A percentile compares a stretch with the other conserved stretches of the same genome.
Evolutionary conservation across 139 green algal species (phyloP).

Genomic region (Coelastrella sp.): DNA sequence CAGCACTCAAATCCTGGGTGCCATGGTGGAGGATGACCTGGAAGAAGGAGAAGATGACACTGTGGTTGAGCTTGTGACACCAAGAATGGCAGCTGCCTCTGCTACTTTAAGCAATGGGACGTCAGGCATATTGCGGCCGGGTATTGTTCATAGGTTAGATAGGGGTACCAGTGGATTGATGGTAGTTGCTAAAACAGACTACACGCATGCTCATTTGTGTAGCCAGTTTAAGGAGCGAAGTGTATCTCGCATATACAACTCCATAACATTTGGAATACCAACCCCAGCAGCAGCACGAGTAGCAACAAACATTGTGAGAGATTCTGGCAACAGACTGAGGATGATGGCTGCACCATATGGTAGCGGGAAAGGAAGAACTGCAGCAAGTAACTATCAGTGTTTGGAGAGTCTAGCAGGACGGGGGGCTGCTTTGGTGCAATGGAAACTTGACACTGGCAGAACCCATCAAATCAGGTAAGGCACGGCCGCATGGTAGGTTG

Average conservation of each 20-base stretch:
- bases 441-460: conserved; percentile 93
- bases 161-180: conserved; percentile 93
- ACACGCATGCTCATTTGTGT: conserved; percentile 59
- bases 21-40: conserved; percentile 1
- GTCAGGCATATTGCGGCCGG: conserved; percentile 78
- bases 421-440: conserved; percentile 85
- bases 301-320: conserved; percentile 78
- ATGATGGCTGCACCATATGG: conserved; percentile 78
- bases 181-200: conserved; percentile 91
- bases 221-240: conserved; percentile 90
- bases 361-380: conserved; percentile 66
- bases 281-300: conserved; percentile 54
- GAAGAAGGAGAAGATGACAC: conserved; percentile 21
- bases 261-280: background rate
- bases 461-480: conserved; percentile 94
- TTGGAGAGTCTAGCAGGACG: conserved; percentile 77
- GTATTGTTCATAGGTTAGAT: conserved; percentile 98
- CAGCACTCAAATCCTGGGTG: background rate
- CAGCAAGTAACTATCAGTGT: conserved; percentile 83
- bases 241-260: conserved; percentile 70
- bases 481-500: too few species aligned
- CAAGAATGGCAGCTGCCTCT: background rate
- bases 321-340: conserved; percentile 69
- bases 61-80: background rate
- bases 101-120: background rate